Conservation (phyloP, 495 filamentous ascomycete genomes). For the Lichina pygmaea region DNA sequence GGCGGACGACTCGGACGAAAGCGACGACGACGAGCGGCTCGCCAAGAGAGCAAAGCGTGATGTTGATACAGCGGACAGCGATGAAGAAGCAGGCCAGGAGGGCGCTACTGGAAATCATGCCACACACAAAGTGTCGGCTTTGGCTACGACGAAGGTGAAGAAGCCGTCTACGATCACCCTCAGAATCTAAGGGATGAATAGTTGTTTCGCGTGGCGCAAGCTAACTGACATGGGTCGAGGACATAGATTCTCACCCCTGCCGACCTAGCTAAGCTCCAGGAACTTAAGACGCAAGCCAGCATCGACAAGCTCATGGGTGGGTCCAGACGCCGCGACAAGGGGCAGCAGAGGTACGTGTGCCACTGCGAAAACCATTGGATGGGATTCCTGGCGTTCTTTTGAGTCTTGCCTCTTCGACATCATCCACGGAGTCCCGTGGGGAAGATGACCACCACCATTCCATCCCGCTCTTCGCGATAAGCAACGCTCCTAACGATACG, state of each 20-base stretch:
- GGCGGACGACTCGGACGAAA: constrained; percentile 40
- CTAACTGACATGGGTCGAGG: too few species aligned
- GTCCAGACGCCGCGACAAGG: constrained; percentile 10
- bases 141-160: constrained; percentile 35
- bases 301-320: constrained; percentile 28
- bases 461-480: too few species aligned
- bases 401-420: too few species aligned
- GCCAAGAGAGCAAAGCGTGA: constrained; percentile 28
- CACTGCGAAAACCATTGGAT: constrained; percentile 6
- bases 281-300: constrained; percentile 47
- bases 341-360: constrained; percentile 1
- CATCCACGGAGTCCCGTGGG: background rate
- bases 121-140: constrained; percentile 22
- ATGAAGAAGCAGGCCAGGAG: background rate
- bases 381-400: too few species aligned
- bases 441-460: too few species aligned
- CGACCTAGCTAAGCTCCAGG: constrained; percentile 73
- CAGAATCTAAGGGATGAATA: too few species aligned
- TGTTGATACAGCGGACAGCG: background rate
- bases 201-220: too few species aligned
- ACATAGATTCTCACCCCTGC: constrained; percentile 62
- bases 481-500: too few species aligned
- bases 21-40: constrained; percentile 24
- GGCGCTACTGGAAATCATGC: constrained; percentile 11
- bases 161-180: too few species aligned